phyloP scores from a whole-genome alignment of 306 rosid genomes.

The Fragaria iinumae region DNA sequence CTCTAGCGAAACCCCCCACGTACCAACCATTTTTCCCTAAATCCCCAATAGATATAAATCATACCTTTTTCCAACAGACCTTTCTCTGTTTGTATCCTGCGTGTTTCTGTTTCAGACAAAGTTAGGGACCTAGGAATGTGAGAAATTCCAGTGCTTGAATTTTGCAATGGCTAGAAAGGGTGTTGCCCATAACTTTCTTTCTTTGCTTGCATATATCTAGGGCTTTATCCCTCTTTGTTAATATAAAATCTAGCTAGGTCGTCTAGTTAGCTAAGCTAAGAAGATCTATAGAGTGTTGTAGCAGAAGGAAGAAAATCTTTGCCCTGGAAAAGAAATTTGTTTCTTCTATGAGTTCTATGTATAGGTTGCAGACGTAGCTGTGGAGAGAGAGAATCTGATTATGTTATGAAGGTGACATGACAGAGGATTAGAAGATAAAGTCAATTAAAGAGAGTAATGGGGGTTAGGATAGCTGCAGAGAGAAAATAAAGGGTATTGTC shows the following conservation, averaged over 20 bases:
- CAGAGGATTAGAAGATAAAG: neutral
- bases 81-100: conserved; percentile 20
- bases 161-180: conserved; percentile 15
- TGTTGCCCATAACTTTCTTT: conserved; percentile 1
- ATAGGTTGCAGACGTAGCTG: neutral
- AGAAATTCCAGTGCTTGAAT: conserved; percentile 18
- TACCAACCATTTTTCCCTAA: no score
- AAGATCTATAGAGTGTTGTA: neutral
- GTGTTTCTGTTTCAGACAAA: conserved; percentile 12
- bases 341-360: neutral
- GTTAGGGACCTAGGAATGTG: conserved; percentile 25
- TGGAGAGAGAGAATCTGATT: neutral
- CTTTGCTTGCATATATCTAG: neutral
- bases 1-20: conserved; percentile 2
- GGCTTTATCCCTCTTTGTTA: neutral
- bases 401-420: conserved; percentile 12
- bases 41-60: conserved; percentile 2
- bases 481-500: neutral
- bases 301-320: conserved; percentile 2
- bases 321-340: neutral
- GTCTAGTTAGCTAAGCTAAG: neutral
- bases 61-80: conserved; percentile 3
- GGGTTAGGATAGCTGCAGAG: neutral
- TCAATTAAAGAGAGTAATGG: conserved; percentile 7
- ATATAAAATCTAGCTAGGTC: neutral